Conservation (phyloP, 768 basidiomycete species). For the Pleurotus ostreatus region DNA sequence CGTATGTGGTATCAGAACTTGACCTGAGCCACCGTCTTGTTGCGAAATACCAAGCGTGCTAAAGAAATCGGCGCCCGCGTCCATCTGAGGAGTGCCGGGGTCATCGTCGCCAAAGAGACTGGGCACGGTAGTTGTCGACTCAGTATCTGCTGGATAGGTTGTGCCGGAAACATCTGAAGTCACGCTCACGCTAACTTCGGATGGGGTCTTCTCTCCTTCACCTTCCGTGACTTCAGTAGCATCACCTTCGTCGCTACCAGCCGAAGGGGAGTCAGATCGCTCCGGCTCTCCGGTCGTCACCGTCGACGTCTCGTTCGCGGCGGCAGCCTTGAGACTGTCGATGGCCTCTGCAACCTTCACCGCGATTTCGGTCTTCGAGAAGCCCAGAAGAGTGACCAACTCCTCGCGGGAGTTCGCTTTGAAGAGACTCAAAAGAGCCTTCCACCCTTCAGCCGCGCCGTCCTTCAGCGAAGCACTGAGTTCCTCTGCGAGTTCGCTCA, state of each 20-base stretch:
- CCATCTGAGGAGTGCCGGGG: conserved; percentile 60
- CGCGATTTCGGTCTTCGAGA: conserved; percentile 84
- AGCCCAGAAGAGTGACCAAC: conserved; percentile 85
- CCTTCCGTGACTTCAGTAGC: conserved; percentile 27
- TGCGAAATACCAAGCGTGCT: conserved; percentile 63
- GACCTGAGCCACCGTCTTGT: conserved; percentile 28
- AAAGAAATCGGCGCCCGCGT: conserved; percentile 84
- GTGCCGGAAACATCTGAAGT: conserved; percentile 58
- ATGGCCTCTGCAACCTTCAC: conserved; percentile 79
- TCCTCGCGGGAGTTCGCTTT: conserved; percentile 86
- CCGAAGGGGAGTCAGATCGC: conserved; percentile 36
- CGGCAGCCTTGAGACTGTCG: conserved; percentile 57
- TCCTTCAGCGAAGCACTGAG: conserved; percentile 29
- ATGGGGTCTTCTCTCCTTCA: conserved; percentile 59
- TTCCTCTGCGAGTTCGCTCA: conserved; percentile 70
- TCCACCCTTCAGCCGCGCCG: conserved; percentile 64
- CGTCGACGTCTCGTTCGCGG: conserved; percentile 45
- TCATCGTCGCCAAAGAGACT: conserved; percentile 84
- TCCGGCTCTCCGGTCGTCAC: conserved; percentile 86
- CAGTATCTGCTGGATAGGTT: conserved; percentile 58
- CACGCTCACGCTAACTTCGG: conserved; percentile 65
- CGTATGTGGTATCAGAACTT: conserved; percentile 69
- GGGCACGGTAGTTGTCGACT: conserved; percentile 79
- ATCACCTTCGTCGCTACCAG: conserved; percentile 31
- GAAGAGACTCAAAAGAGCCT: conserved; percentile 85